Base-by-base conservation (phyloP, 2,329 filamentous ascomycete species). In the Fusarium sp. region DNA sequence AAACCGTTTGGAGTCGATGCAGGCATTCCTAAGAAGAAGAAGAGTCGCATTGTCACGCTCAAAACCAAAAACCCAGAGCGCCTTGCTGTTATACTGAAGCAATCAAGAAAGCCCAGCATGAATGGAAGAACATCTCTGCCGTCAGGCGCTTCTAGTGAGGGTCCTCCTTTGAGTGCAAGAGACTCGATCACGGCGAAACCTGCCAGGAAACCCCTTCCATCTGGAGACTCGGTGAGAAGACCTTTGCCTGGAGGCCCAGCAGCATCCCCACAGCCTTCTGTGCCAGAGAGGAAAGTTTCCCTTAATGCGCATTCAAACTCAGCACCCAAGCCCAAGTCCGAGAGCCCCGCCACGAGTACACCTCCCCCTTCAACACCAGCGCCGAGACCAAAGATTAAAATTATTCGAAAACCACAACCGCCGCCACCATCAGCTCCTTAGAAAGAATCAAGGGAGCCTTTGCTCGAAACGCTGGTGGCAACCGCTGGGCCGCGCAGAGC, bases 31-130 rank as follows among this genome's bases (percentile, higher is more conserved):
- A 68, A 67, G 22, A 68, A 61, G 31, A 77, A 73, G 57, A 77
- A 71, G 58, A 69, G 71, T 36, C 70, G 68, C 5, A 74, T 79
- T n/a, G 73, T 80, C 6, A 78, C 75, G 6, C 61, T 80, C 5
- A 76, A 68, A 62, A 76, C 75, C 3, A 66, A 58, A 7, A 72
- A 75, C n/a, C 70, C 75, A 1, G 74, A 68, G 43, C 72, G 75
- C 11, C 71, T 78, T 10, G 74, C 75, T 8, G 52, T 74, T 5
- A 71, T 77, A 28, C 61, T 80, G n/a, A 72, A 72, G 3, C 58
- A 72, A n/a, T 34, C 66, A 9, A 53, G 53, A n/a, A 65, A 70
- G 7, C 49, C 71, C 6, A 54, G 61, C 3, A 38, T 61, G 2
- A 61, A 65, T 28, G 65, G 55, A 4, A 65, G 77, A 38, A 77